Conservation (phyloP, 176 grass and related monocot genomes). For the Oryza meridionalis region DNA sequence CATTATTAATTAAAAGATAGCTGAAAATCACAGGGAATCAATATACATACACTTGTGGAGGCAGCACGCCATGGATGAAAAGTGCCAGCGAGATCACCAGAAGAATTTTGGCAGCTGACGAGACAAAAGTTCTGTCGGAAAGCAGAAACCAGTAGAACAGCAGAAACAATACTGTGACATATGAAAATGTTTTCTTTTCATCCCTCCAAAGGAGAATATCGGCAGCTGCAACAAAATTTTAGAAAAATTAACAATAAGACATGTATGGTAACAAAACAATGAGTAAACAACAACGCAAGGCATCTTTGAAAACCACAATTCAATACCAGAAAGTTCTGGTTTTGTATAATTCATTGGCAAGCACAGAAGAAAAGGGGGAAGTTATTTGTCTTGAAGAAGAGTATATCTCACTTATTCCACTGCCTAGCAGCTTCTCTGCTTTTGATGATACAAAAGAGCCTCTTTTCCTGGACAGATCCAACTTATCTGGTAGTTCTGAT, state of each 20-base stretch:
- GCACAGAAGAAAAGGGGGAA: constrained; percentile 12
- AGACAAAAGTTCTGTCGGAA: constrained; percentile 86
- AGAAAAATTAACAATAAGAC: constrained; percentile 36
- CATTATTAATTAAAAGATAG: constrained; percentile 9
- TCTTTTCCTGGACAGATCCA: constrained; percentile 47
- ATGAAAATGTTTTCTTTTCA: constrained; percentile 94
- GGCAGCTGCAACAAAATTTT: constrained; percentile 60
- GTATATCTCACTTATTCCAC: constrained; percentile 68
- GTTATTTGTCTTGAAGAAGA: constrained; percentile 10
- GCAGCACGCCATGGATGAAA: constrained; percentile 82
- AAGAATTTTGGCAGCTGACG: constrained; percentile 76
- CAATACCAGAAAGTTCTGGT: neutral
- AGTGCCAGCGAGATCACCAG: constrained; percentile 73
- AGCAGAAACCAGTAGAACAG: constrained; percentile 97
- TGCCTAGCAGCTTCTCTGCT: constrained; percentile 75
- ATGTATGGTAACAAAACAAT: constrained; percentile 1
- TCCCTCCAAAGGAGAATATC: constrained; percentile 98
- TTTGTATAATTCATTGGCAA: constrained; percentile 16
- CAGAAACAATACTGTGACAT: constrained; percentile 68
- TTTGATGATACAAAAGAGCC: constrained; percentile 53
- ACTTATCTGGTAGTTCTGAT: constrained; percentile 60
- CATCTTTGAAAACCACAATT: constrained; percentile 25
- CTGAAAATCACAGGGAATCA: constrained; percentile 9
- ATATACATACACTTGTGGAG: constrained; percentile 56
- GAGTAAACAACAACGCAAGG: constrained; percentile 23